Base-by-base conservation (phyloP, 1,284 basidiomycete genomes). In the Wolfiporia cocos region DNA sequence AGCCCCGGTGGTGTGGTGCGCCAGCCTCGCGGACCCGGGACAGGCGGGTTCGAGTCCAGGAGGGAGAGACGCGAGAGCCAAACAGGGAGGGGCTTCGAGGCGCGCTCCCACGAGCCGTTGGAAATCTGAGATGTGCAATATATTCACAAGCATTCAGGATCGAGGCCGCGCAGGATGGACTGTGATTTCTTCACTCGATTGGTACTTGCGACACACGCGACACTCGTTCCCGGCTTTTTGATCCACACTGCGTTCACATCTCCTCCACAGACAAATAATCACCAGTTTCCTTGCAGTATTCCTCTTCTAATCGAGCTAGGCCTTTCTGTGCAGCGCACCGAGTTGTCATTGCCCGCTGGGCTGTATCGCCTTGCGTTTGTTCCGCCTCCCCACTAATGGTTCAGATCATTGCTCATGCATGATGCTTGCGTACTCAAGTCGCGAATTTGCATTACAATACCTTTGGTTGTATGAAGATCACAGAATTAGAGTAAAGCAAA, bases 31-130 rank as follows among this genome's bases (percentile, higher is more conserved):
- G 86, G 86, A 12, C 86, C 86, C 39, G 82, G 84, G 26, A 68
- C 68, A 1, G 72, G 77, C 38, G 86, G 86, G 14, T 90, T 90
- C 54, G 74, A 71, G 32, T 69, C 69, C 49, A 73, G 87, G 48
- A 71, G 82, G 53, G 80, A 80, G 57, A 71, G 84, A 49, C 71
- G 69, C 51, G 82, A 86, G 57, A 67, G 64, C 49, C 73, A 73
- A 58, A 60, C 66, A 39, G 75, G 74, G 12, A 56, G 62, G 43
- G 82, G 81, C 60, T 75, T 89, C 54, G 87, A 90, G 57, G 76
- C 85, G 54, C 76, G 82, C 62, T 85, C 84, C 50, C 84, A 88
- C 65, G 85, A 90, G 68, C 84, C 85, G 40, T 62, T 89, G 65
- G 87, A 89, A 62, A 79, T 90, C 73, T 90, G 70, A 79, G 33